A percentile compares a stretch with the other conserved stretches of the same genome.
phyloP scores from a whole-genome alignment of 352 stramenopile genomes.

The Phytopythium vexans region DNA sequence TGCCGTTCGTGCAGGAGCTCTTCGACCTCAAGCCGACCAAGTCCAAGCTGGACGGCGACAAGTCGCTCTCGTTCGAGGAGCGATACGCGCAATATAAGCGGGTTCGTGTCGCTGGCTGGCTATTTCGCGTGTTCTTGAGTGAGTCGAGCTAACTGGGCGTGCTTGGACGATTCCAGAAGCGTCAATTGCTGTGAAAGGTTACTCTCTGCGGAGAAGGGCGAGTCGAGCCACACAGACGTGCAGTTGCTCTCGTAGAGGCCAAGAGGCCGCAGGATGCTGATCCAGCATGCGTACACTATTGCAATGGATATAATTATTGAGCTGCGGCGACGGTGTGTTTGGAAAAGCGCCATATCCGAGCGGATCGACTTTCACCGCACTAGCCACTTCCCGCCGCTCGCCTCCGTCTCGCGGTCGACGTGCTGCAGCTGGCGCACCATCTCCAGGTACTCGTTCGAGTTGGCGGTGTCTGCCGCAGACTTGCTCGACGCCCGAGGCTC shows the following conservation, averaged over 20 bases:
- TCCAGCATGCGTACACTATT: too few relatives aligned
- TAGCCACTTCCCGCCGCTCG: slow-evolving; percentile 61
- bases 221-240: too few relatives aligned
- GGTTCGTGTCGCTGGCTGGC: slow-evolving; percentile 16
- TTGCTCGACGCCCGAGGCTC: slow-evolving; percentile 7
- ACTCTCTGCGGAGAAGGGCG: too few relatives aligned
- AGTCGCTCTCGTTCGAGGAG: slow-evolving; percentile 69
- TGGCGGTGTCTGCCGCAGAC: slow-evolving; percentile 6
- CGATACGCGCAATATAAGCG: slow-evolving; percentile 65
- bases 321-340: too few relatives aligned
- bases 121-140: background rate
- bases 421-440: slow-evolving; percentile 67
- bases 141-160: background rate
- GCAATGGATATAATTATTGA: slow-evolving; percentile 6
- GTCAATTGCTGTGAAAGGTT: slow-evolving; percentile 13
- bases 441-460: slow-evolving; percentile 52
- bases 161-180: slow-evolving; percentile 28
- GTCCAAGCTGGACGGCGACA: slow-evolving; percentile 25
- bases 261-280: background rate
- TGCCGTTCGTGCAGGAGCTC: slow-evolving; percentile 80
- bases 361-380: slow-evolving; percentile 37
- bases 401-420: slow-evolving; percentile 46
- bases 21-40: slow-evolving; percentile 80
- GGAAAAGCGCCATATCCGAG: background rate
- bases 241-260: too few relatives aligned